phyloP scores from a whole-genome alignment of 768 basidiomycete genomes.

The Trametes cubensis region DNA sequence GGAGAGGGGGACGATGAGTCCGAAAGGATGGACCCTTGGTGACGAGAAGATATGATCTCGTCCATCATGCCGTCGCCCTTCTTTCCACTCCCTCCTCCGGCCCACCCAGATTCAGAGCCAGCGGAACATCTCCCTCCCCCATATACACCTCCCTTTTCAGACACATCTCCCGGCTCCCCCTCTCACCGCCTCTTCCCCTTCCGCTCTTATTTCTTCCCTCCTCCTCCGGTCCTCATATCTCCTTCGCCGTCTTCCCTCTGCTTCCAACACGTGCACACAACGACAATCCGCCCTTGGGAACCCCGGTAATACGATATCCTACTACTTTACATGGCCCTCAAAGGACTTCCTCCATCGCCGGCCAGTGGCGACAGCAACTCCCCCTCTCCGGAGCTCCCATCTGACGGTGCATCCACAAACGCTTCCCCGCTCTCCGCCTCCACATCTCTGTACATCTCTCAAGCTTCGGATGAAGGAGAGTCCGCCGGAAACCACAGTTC shows the following conservation, averaged over 20 bases:
- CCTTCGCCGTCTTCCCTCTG: not conserved
- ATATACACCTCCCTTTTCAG: constrained; percentile 27
- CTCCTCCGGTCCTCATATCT: not conserved
- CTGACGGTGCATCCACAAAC: constrained; percentile 24
- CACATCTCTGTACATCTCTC: constrained; percentile 20
- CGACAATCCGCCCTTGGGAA: not conserved
- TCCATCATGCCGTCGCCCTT: constrained; percentile 31
- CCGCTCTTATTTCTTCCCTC: constrained; percentile 17
- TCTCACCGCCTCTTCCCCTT: constrained; percentile 25
- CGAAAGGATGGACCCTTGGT: constrained; percentile 30
- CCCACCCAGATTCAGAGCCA: constrained; percentile 3
- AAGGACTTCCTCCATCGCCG: constrained; percentile 19
- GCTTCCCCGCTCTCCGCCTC: constrained; percentile 27
- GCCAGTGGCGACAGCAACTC: constrained; percentile 26
- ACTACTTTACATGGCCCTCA: constrained; percentile 24
- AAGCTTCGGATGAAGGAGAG: constrained; percentile 26
- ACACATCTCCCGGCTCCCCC: constrained; percentile 25
- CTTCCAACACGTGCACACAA: not conserved
- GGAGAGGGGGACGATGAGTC: not conserved
- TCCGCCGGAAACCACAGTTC: constrained; percentile 25
- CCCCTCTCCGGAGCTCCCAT: constrained; percentile 27
- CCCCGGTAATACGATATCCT: not conserved
- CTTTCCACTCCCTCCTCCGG: constrained; percentile 28
- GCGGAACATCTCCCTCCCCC: constrained; percentile 10
- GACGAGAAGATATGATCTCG: constrained; percentile 29